These are phyloP conservation scores for Stachybotrys chartarum DNA, from an alignment of 2,329 filamentous ascomycete species.

Conservation along the genomic window DNA sequence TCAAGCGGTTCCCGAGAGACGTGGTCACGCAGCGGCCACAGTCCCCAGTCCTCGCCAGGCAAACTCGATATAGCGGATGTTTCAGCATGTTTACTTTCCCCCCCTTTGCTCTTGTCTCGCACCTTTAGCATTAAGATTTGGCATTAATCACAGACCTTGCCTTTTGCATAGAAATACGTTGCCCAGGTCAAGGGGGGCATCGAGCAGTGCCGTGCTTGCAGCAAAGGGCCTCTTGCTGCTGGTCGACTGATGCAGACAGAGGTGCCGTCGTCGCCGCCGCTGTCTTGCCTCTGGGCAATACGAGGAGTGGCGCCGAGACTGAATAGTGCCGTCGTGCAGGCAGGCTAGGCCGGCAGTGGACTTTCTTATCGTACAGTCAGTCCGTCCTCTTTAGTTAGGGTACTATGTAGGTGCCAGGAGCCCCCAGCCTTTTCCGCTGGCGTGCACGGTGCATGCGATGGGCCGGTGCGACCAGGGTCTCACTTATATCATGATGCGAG, in stretches of 20 bases:
- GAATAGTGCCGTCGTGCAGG: not conserved
- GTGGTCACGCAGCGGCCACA: not conserved
- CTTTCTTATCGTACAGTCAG: not conserved
- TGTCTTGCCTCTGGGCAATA: not conserved
- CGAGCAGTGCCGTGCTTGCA: not conserved
- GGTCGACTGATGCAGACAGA: not conserved
- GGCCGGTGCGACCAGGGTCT: not conserved
- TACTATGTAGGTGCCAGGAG: not conserved
- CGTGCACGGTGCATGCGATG: not conserved
- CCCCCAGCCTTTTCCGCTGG: not conserved
- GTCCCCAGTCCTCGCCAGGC: not conserved
- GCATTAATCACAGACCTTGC: too few relatives aligned
- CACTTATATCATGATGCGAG: not conserved
- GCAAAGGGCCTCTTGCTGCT: not conserved
- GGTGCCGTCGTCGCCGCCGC: not conserved
- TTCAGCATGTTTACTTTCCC: too few relatives aligned
- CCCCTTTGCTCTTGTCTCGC: too few relatives aligned
- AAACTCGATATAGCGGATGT: too few relatives aligned
- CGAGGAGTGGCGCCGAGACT: not conserved
- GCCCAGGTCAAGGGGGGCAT: too few relatives aligned
- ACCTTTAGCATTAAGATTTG: too few relatives aligned
- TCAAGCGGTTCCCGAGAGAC: not conserved
- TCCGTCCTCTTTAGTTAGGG: too few relatives aligned
- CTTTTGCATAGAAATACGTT: too few relatives aligned
- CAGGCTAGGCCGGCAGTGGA: not conserved